phyloP scores from a whole-genome alignment of 169 alveolate species.

The Eimeria praecox region DNA sequence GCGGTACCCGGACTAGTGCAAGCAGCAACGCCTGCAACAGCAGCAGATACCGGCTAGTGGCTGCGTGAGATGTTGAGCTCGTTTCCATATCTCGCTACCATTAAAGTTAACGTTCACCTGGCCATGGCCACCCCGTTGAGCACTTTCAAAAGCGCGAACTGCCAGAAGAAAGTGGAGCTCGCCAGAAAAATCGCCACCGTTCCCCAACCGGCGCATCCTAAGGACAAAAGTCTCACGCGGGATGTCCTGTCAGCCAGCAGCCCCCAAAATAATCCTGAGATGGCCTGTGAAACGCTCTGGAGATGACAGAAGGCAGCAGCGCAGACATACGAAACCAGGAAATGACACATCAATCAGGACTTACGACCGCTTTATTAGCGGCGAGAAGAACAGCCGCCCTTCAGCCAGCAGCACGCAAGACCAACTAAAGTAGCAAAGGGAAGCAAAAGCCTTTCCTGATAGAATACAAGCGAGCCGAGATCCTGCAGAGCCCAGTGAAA shows the following conservation, averaged over 20 bases:
- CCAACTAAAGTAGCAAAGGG: not conserved
- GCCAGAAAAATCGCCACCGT: constrained; percentile 89
- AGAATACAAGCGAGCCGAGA: constrained; percentile 77
- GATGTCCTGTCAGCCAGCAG: constrained; percentile 91
- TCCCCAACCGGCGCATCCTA: constrained; percentile 93
- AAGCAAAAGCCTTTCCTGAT: constrained; percentile 55
- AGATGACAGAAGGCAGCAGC: not conserved
- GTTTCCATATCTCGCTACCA: not conserved
- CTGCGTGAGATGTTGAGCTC: not conserved
- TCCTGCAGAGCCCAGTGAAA: constrained; percentile 85
- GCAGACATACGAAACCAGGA: not conserved
- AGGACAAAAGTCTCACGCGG: constrained; percentile 89
- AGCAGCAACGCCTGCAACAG: not conserved
- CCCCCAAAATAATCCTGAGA: constrained; percentile 95
- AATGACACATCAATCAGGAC: not conserved
- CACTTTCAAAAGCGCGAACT: constrained; percentile 88
- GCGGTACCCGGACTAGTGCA: not conserved
- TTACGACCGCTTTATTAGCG: not conserved
- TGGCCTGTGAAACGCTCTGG: constrained; percentile 90
- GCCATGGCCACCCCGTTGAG: constrained; percentile 91
- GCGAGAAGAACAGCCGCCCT: not conserved
- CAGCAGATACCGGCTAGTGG: not conserved
- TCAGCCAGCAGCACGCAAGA: not conserved
- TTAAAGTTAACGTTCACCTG: constrained; percentile 58
- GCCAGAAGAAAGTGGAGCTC: constrained; percentile 87